Base-by-base conservation (phyloP, 2,329 filamentous ascomycete species). In the Corniculantispora saksenae region DNA sequence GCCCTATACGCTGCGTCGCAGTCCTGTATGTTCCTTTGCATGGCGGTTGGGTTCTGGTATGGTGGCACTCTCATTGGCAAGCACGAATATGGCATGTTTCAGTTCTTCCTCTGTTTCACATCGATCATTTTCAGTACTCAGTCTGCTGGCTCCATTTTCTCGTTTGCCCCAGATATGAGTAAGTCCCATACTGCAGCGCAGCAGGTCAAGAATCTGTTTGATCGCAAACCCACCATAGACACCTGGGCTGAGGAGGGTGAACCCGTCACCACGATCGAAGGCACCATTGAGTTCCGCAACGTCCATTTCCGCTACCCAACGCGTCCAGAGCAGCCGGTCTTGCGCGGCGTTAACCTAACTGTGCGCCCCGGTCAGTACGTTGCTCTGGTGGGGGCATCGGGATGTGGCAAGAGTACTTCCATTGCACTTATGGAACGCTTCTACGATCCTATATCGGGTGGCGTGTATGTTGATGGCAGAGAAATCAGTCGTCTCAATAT, bases 221-320 rank as follows among this genome's bases (percentile, higher is more conserved):
- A 97, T 73, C 87, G 91, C 66, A 85, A 90, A 69, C 94, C 95
- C 0, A 78, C 81, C 3, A 95, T 98, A 69, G 94, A 97, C 74
- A 87, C 89, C 0, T 96, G 92, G 92, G 91, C 90, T 0, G 70
- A 83, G 0, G 86, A 89, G 1, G 93, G 93, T 19, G 84, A 86
- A 21, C 79, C 78, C 2, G 70, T 96, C 8, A 78, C 86, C 1
- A 73, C 82, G 2, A 84, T 94, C 27, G 86, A 95, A 23, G 94
- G 94, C 29, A 85, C 84, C 15, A 86, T 99, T 68, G 93, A 98
- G 75, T 97, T 99, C 81, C 88, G 91, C 23, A 89, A 96, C 69
- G 93, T 98, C 2, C 93, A 97, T 75, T 98, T 97, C 84, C 87
- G 93, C 50, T 99, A 98, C 73, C 94, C 94, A 0, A 97, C 93